Evolutionary conservation across 805 yeast genomes (phyloP), one percentile per base, ranked within the genome.

Genomic region (Wickerhamomyces bisporus): DNA sequence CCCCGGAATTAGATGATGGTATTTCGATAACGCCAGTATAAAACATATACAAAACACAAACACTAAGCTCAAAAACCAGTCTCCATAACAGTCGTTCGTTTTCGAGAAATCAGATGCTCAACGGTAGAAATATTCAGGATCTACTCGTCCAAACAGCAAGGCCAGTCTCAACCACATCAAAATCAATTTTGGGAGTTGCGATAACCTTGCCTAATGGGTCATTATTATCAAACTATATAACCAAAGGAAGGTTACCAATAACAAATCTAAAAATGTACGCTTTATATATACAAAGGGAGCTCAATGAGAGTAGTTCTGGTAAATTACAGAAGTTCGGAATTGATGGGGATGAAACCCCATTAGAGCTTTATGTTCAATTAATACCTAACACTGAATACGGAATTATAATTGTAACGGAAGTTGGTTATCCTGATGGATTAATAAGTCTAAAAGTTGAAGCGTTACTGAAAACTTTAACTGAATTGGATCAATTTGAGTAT

Each of bases 361-460:
- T 42, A 5, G 49, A 44, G 10, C 21, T 40, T 11, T 43, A 37
- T 26, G 36, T 34, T 6, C 33, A 30, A 9, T 27, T 35, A 14
- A 38, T 43, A 8, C 48, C 48, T 7, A 44, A 38, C 10, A 49
- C 54, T 0, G 47, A 46, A 12, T 47, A 44, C 21, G 44, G 45
- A 3, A 39, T 52, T 19, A 36, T 55, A 1, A 27, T 49, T 3
- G 45, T 55, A 8, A 38, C 49, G 14, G 56, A 55, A 23, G 39
- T 28, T n/a, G 44, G 39, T 9, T 55, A 50, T 28, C 60, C 60
- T 9, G 40, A 42, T 26, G 55, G 57, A 1, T 18, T 55, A 2
- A 37, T 53, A 9, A 41, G 43, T 27, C 29, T 48, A 35, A 55
- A 46, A 32, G 15, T 49, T 26, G 38, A 40, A 9, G 39, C 39